phyloP scores from a whole-genome alignment of 441 rosid species.

The Syzygium malaccense region DNA sequence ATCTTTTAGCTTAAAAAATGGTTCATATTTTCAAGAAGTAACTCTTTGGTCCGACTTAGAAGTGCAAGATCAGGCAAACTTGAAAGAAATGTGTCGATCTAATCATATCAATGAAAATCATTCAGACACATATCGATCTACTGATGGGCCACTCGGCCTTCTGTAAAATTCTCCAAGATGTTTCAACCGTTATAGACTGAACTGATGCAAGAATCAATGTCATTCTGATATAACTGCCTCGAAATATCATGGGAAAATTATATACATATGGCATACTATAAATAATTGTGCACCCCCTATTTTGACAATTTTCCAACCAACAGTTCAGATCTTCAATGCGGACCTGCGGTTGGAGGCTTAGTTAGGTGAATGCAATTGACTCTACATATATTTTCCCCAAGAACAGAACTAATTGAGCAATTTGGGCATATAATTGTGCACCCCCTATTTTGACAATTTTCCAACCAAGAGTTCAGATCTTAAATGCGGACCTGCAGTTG shows the following conservation, averaged over 20 bases:
- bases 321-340: background rate
- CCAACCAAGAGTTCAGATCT: background rate
- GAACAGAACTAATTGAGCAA: too few relatives aligned
- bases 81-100: background rate
- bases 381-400: background rate
- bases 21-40: background rate
- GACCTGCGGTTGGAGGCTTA: background rate
- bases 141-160: background rate
- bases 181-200: background rate
- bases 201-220: background rate
- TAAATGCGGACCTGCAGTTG: background rate
- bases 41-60: background rate
- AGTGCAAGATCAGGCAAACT: background rate
- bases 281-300: background rate
- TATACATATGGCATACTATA: background rate
- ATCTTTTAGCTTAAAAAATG: background rate
- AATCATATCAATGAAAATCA: background rate
- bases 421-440: background rate
- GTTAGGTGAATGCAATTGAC: background rate
- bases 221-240: background rate
- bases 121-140: background rate
- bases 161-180: background rate
- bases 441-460: background rate
- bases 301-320: background rate
- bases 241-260: background rate